Conservation (phyloP, 164 flowering plant genomes). For the Vitis riparia region DNA sequence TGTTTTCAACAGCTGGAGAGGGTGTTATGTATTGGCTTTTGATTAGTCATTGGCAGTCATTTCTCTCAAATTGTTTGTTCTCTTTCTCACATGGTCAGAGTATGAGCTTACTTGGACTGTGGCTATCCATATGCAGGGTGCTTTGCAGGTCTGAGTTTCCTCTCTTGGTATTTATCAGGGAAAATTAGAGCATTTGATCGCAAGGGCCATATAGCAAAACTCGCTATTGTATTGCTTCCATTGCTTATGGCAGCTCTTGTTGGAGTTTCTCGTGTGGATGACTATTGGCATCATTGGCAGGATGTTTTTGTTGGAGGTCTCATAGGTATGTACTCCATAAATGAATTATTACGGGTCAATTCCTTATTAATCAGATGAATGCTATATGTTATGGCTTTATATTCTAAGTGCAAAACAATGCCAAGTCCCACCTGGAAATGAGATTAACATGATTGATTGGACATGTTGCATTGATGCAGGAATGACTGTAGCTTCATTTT, state of each 20-base stretch:
- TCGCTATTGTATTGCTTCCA: conserved; percentile 23
- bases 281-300: conserved; percentile 40
- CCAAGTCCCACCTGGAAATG: too few species aligned
- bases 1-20: too few species aligned
- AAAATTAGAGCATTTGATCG: conserved; percentile 30
- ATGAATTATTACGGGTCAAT: too few species aligned
- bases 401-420: too few species aligned
- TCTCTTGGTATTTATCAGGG: conserved; percentile 27
- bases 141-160: conserved; percentile 30
- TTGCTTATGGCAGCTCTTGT: conserved; percentile 25
- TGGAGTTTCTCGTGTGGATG: conserved; percentile 35
- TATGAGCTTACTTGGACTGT: neutral
- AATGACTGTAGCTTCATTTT: conserved; percentile 21
- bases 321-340: conserved; percentile 13
- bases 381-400: too few species aligned
- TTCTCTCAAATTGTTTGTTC: too few species aligned
- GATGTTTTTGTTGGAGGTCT: conserved; percentile 32
- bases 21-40: too few species aligned
- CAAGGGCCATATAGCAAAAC: conserved; percentile 26
- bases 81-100: too few species aligned
- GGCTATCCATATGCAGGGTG: conserved; percentile 21
- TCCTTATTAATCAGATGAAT: too few species aligned
- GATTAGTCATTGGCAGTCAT: too few species aligned
- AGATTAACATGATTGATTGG: too few species aligned
- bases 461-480: conserved; percentile 13